These are phyloP conservation scores for Angomonas deanei DNA, from an alignment of 208 protist genomes.

Conservation along the genomic window DNA sequence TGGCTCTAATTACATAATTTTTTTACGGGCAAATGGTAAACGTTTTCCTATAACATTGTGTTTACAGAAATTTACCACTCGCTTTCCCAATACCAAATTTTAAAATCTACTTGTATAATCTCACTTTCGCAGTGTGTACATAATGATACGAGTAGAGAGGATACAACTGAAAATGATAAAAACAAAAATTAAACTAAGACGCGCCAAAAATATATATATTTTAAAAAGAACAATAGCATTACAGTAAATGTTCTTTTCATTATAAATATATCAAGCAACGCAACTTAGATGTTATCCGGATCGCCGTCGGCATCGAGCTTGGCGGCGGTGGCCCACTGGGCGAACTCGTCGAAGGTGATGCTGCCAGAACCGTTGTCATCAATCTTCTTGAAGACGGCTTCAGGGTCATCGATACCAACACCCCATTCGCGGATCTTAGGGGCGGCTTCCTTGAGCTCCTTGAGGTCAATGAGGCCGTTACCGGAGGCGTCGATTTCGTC, in stretches of 20 bases:
- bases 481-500: conserved; percentile 75
- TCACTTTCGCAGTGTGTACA: no score
- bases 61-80: no score
- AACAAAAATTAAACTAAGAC: conserved; percentile 1
- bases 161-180: conserved; percentile 7
- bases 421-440: conserved; percentile 60
- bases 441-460: conserved; percentile 58
- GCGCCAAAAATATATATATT: conserved; percentile 1
- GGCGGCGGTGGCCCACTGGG: conserved; percentile 37
- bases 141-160: no score
- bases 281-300: conserved; percentile 17
- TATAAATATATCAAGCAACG: no score
- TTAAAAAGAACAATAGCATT: neutral
- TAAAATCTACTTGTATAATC: no score
- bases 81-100: no score
- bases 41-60: no score
- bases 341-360: conserved; percentile 81
- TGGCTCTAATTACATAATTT: no score
- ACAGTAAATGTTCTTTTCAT: neutral
- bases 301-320: conserved; percentile 54
- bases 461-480: conserved; percentile 51
- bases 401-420: conserved; percentile 36
- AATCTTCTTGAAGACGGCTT: conserved; percentile 57
- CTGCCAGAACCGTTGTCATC: conserved; percentile 59
- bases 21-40: no score